Evolutionary conservation across 495 filamentous ascomycete species (phyloP).

Genomic region (Haplographium delicatum): DNA sequence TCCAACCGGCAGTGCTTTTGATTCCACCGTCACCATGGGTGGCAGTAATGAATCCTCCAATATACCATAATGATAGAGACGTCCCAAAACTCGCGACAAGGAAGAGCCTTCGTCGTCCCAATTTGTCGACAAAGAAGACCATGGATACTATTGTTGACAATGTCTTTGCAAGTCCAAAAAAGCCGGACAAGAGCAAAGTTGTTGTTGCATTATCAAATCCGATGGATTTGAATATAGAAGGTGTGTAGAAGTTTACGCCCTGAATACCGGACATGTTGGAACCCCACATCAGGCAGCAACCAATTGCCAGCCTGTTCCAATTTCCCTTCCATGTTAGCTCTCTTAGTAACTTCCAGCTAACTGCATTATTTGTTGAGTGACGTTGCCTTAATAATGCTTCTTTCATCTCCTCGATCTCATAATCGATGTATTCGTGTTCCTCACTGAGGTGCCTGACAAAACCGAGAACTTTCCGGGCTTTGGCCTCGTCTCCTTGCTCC

Average conservation of each 20-base stretch:
- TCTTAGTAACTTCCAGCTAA: slow-evolving; percentile 10
- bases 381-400: slow-evolving; percentile 9
- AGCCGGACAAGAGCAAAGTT: slow-evolving; percentile 42
- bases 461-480: slow-evolving; percentile 30
- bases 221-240: slow-evolving; percentile 43
- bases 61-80: slow-evolving; percentile 51
- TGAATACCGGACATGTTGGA: slow-evolving; percentile 34
- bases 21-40: slow-evolving; percentile 29
- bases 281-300: slow-evolving; percentile 26
- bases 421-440: slow-evolving; percentile 27
- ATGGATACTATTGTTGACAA: slow-evolving; percentile 28
- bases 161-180: slow-evolving; percentile 40
- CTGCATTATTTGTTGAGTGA: not conserved
- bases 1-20: slow-evolving; percentile 25
- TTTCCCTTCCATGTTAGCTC: slow-evolving; percentile 20
- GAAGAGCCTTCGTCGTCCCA: slow-evolving; percentile 37
- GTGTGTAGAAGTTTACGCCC: slow-evolving; percentile 49
- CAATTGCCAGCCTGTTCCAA: slow-evolving; percentile 28
- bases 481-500: slow-evolving; percentile 44
- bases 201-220: slow-evolving; percentile 41
- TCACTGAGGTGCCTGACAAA: slow-evolving; percentile 18
- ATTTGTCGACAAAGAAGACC: slow-evolving; percentile 46
- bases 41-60: slow-evolving; percentile 45
- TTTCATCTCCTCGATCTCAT: slow-evolving; percentile 31
- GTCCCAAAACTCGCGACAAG: slow-evolving; percentile 46